phyloP scores from a whole-genome alignment of 2,329 filamentous ascomycete genomes.

The Didymella arachidicola region DNA sequence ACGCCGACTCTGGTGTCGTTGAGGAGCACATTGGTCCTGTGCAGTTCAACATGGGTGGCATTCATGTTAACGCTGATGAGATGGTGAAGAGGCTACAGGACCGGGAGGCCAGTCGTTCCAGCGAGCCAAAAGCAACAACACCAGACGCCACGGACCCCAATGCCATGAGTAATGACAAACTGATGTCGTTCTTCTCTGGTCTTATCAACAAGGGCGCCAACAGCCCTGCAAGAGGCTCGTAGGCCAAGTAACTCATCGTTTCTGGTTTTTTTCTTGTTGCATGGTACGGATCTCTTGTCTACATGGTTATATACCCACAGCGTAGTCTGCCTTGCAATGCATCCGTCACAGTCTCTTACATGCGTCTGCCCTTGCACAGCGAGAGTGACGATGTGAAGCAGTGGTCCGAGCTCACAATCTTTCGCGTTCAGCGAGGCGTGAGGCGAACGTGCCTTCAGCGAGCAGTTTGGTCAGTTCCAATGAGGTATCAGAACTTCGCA shows the following conservation, averaged over 20 bases:
- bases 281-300: constrained; percentile 22
- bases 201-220: constrained; percentile 47
- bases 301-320: constrained; percentile 27
- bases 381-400: constrained; percentile 3
- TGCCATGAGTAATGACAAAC: constrained; percentile 51
- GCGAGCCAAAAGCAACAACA: constrained; percentile 39
- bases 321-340: constrained; percentile 22
- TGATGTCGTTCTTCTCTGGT: constrained; percentile 52
- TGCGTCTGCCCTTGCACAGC: neutral
- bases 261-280: neutral
- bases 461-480: too few species aligned
- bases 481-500: neutral
- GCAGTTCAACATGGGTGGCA: constrained; percentile 98
- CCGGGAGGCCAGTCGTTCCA: constrained; percentile 47
- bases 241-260: neutral
- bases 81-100: constrained; percentile 83
- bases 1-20: constrained; percentile 49
- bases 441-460: neutral
- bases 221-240: constrained; percentile 34
- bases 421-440: neutral
- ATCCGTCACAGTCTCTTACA: neutral
- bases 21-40: constrained; percentile 83
- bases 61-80: constrained; percentile 93
- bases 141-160: constrained; percentile 37
- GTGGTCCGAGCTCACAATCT: neutral